Base-by-base conservation (phyloP, 2,329 filamentous ascomycete genomes). In the Microsporum ferrugineum region DNA sequence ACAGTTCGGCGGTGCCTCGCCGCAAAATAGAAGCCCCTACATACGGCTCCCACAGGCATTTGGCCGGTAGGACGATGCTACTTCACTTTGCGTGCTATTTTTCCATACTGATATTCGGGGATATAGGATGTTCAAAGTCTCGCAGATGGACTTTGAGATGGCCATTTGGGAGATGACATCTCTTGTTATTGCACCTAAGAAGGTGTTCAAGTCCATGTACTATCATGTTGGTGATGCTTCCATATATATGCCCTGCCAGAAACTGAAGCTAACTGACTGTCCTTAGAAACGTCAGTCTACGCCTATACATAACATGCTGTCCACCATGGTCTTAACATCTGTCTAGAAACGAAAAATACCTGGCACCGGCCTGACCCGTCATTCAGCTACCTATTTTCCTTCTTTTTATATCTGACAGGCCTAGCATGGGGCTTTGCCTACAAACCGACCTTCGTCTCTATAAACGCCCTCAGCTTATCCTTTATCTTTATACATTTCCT, bases 131-230 rank as follows among this genome's bases (percentile, higher is more conserved):
- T 86, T 87, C 79, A 88, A 88, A 71, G 87, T 87, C 69, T 84
- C 84, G 8, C 84, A 86, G 67, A 87, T 88, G 85, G 85, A 88
- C 76, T 88, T 88, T 70, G 85, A 88, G 70, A 86, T 86, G 79
- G 85, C 85, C 23, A 82, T 86, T 66, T 88, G 85, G 85, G 85
- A 88, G 72, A 87, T 88, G 82, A 85, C 83, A 64, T 83, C 81
- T 67, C 76, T 88, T 59, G 78, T 88, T 65, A 83, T 87, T 69
- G 82, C 84, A 36, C 85, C 85, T 0, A 87, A 87, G 75, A 87
- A 87, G 71, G 85, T 88, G 58, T 88, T 88, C 71, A 78, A 85
- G 64, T 85, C 83, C 51, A 86, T 87, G 72, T 87, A 87, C 72
- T 86, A 87, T 68, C 84, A 87, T 73, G 84, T 85, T 74, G 66